Base-by-base conservation (phyloP, 345 rosid genomes). In the Camelina sativa region DNA sequence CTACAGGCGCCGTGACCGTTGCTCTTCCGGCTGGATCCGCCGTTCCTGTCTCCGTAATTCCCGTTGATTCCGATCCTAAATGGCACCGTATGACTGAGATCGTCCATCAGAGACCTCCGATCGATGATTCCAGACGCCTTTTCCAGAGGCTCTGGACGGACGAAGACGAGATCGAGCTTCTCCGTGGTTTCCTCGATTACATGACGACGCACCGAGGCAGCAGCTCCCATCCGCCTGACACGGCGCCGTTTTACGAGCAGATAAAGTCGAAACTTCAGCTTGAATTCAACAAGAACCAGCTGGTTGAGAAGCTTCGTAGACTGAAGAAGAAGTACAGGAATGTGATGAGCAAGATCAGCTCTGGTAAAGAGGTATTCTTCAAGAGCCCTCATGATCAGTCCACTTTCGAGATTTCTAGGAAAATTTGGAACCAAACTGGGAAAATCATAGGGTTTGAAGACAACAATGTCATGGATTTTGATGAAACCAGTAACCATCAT, bases 131-230 rank as follows among this genome's bases (percentile, higher is more conserved):
- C 5, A 68, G 97, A 32, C 85, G 91, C 11, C 82, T 92, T 37
- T 95, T 95, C 67, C 99, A 95, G 76, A 85, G 99, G 63, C 77
- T 95, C 28, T 95, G 99, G 99, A 95, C 99, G 0, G 99, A 95
- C 44, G 99, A 92, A 61, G 99, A 95, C 85, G 99, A 95, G 88
- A 95, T 95, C 90, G 94, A 84, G 89, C 92, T 95, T 43, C 86
- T 95, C 15, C 96, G 88, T 76, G 99, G 99, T 8, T 95, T 95
- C 53, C 87, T 89, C 35, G 92, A 92, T 11, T 95, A 92, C 86
- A 77, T 90, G 46, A 50, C 88, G 37, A 83, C 80, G 58, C 76
- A 79, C 10, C 32, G 79, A 13, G 87, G 88, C 0, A 87, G 84
- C 44, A 84, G 69, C 82, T 75, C 84, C 11, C 87, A 84, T 69